Evolutionary conservation across 208 protist species (phyloP).

Genomic region (Porcisia hertigi): DNA sequence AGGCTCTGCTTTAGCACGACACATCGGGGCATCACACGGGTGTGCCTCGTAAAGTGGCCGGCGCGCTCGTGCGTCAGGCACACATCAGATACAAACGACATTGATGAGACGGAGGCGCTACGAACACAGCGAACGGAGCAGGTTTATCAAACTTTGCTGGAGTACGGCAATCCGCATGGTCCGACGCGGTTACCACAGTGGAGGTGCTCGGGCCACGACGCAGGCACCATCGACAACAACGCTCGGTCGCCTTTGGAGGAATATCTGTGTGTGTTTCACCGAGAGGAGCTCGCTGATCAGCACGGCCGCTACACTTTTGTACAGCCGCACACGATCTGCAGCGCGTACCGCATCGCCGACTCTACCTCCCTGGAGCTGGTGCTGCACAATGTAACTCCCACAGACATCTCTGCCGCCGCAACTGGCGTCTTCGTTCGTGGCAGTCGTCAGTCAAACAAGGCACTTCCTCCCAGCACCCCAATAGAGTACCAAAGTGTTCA

Average conservation of each 20-base stretch:
- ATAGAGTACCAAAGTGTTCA: conserved; percentile 37
- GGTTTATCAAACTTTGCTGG: conserved; percentile 21
- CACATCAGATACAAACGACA: not conserved
- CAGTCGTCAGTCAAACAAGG: conserved; percentile 23
- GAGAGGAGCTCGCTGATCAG: conserved; percentile 64
- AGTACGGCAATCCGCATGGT: not conserved
- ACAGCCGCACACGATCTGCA: conserved; percentile 59
- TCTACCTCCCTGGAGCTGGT: conserved; percentile 55
- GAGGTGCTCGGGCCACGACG: not conserved
- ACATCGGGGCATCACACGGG: conserved; percentile 59
- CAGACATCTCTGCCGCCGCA: conserved; percentile 45
- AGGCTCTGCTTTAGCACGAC: conserved; percentile 56
- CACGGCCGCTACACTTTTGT: conserved; percentile 55
- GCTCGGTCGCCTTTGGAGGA: conserved; percentile 22
- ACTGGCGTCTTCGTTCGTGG: conserved; percentile 73
- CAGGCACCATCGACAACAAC: not conserved
- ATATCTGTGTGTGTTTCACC: conserved; percentile 82
- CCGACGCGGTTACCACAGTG: not conserved
- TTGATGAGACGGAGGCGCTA: conserved; percentile 19
- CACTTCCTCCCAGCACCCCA: not conserved
- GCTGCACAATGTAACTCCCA: conserved; percentile 55
- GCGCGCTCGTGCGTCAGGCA: conserved; percentile 10
- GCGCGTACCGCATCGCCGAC: conserved; percentile 54
- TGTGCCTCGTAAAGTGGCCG: conserved; percentile 62
- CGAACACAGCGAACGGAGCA: conserved; percentile 20